Base-by-base conservation (phyloP, 257 asterid species). In the Nemophila menziesii region DNA sequence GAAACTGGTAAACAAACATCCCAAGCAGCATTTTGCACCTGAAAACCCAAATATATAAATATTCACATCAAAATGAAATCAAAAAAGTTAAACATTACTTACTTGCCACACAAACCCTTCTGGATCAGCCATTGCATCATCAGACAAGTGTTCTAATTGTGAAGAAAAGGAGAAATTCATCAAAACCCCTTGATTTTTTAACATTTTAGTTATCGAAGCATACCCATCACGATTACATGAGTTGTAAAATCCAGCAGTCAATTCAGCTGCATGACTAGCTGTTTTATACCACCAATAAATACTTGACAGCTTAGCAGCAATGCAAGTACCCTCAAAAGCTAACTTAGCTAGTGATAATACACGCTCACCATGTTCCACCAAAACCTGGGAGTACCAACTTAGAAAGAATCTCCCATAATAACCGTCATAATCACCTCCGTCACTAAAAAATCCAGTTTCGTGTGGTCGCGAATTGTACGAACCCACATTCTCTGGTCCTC, bases 21-120 rank as follows among this genome's bases (percentile, higher is more conserved):
- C 67, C 67, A 68, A 20, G 74, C 67, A 45, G 70, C 61, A 63
- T 63, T 63, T 46, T 62, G 52, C 53, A 80, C 92, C 95, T 80
- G 66, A 44, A 63, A 22, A n/a, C 19, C 22, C 17, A 12, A 8
- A 40, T 29, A 40, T 5, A 11, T 3, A 18, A 16, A 4, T 16
- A n/a, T 8, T 15, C n/a, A 39, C 3, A 18, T 16, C 4, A 0
- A 16, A n/a, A 39, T 3, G 13, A 16, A 17, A 16, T 5, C n/a
- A 1, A 20, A 11, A 40, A 20, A 16, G 16, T 39, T 39, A 39
- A 2, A 1, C 21, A 2, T 39, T 4, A 15, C 95, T 70, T 75
- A 85, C 95, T 75, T 85, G 95, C 95, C 95, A 80, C 63, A 68
- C 57, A 53, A 78, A 71, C 51, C 92, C 93, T 52, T 77, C 87